Percentiles rank a stretch among this genome's conserved stretches.
These are phyloP conservation scores for Dinochytrium kinnereticum DNA, from an alignment of 371 early-diverging fungal genomes.

Conservation along the genomic window DNA sequence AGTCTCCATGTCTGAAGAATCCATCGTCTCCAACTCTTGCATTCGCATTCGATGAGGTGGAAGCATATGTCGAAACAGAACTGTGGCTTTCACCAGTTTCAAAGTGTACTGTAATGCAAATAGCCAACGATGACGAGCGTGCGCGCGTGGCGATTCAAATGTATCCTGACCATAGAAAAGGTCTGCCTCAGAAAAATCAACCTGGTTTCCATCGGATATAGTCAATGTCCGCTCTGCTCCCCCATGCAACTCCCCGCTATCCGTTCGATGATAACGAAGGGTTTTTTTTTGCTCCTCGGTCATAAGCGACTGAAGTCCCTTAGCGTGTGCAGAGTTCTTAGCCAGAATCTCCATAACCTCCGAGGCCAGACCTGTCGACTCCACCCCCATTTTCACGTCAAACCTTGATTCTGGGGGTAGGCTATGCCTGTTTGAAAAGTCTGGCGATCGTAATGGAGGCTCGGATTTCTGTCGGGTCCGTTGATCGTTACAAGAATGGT, in stretches of 20 bases:
- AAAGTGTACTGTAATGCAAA: constrained; percentile 16
- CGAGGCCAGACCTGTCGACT: not conserved
- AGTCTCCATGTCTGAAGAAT: constrained; percentile 15
- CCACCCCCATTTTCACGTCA: not conserved
- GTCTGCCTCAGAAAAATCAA: not conserved
- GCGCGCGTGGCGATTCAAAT: not conserved
- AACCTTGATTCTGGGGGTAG: not conserved
- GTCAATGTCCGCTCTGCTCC: not conserved
- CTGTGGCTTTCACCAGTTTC: constrained; percentile 19
- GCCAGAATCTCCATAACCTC: not conserved
- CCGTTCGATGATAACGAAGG: not conserved
- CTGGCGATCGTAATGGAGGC: not conserved
- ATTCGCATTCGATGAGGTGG: not conserved
- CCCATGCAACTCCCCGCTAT: not conserved
- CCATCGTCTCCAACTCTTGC: not conserved
- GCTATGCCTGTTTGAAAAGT: not conserved
- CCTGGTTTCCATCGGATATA: not conserved
- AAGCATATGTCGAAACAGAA: constrained; percentile 12
- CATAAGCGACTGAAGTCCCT: not conserved
- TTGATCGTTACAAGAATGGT: too few species aligned
- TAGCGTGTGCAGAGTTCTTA: not conserved
- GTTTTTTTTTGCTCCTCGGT: not conserved
- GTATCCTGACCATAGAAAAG: not conserved
- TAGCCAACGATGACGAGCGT: constrained; percentile 23
- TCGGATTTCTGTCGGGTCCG: not conserved